Evolutionary conservation across 257 asterid species (phyloP), one percentile per base, ranked within the genome.

Genomic region (Solanum chmielewskii): DNA sequence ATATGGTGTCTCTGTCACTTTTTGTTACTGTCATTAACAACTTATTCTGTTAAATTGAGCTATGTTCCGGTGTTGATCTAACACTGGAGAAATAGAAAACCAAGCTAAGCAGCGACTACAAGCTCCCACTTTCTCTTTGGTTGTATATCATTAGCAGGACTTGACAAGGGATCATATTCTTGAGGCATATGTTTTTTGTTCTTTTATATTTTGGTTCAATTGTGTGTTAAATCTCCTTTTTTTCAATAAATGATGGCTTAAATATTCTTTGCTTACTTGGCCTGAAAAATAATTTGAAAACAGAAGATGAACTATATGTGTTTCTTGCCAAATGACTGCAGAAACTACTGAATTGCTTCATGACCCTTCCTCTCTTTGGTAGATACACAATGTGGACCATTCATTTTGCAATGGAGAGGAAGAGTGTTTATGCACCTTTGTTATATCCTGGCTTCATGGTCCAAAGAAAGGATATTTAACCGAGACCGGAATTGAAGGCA

Each of bases 341-440:
- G 8, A 44, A 77, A 44, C 62, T n/a, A 13, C 83, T 77, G 83
- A 77, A 25, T 78, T 45, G 25, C 84, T 44, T 78, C 64, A 45
- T 78, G 25, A 45, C 25, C 23, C 27, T 27, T 44, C 42, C 41
- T 44, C 39, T 11, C 64, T 45, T 80, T 86, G 76, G 62, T 74
- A 94, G 98, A 95, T 93, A 87, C 71, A 91, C 85, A 91, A 7
- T 49, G 77, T 73, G 89, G 9, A 29, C 20, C 98, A 94, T 89
- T 75, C 88, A 33, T 77, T 90, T 77, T 29, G 15, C 64, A 89
- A 81, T 87, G 93, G 90, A 76, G 94, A 91, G 85, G 96, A 94
- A 88, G 91, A 90, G 88, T 93, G 98, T 82, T 64, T 31, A 78
- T 94, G 95, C 93, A 86, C 88, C n/a, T 94, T 94, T 88, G 81